Base-by-base conservation (phyloP, 163 green algal genomes). In the Chlorella variabilis region DNA sequence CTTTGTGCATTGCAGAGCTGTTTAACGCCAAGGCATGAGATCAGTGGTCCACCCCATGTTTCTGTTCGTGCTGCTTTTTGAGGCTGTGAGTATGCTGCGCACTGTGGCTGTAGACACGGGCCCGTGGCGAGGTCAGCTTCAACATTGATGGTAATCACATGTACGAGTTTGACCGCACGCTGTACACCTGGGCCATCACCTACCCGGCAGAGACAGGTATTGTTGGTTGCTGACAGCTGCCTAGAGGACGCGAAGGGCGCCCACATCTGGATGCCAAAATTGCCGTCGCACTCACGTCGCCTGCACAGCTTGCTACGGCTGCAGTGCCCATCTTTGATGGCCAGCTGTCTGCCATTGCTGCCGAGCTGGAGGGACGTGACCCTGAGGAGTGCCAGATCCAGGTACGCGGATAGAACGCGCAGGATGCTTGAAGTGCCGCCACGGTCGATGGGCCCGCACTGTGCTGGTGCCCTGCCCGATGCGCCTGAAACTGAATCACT, bases 161-260 rank as follows among this genome's bases (percentile, higher is more conserved):
- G 34, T 61, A 84, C 39, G 34, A 78, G 13, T 87, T 82, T 54
- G 90, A 95, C 75, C 51, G 27, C 27, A 79, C 83, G 23, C 90
- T 97, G 39, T 96, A 96, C 87, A 84, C 86, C 18, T 87, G 89
- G 71, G 85, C 94, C 29, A 71, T 97, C 6, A 83, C 82, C 61
- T 97, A 94, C 82, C 92, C 93, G 0, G 83, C 82, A 7, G 91
- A 95, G 84, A 88, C 84, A 25, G 56, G 69, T 36, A 15, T 39
- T 58, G 38, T 2, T 38, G 17, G 6, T 4, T 31, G 33, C 62
- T 70, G 51, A 62, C 9, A 9, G 15, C 5, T 8, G 20, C 13
- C 7, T 62, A 8, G 20, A n/a, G 18, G 20, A 62, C 25, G 18
- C 51, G 42, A 54, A 54, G 45, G 11, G 45, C 45, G 45, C n/a